Base-by-base conservation (phyloP, 306 rosid genomes). In the Morella rubra region DNA sequence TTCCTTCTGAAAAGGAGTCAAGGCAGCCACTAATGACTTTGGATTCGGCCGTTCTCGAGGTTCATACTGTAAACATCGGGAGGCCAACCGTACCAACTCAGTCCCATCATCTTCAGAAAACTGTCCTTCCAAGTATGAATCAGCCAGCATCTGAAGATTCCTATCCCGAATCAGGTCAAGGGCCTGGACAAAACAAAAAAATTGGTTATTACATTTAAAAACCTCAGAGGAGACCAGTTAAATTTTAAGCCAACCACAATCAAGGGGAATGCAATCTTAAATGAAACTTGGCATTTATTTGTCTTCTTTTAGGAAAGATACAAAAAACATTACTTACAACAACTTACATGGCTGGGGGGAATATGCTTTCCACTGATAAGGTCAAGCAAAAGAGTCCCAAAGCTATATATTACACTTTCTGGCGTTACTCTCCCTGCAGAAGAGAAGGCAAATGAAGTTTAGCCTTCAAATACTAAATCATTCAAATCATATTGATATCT, bases 331-430 rank as follows among this genome's bases (percentile, higher is more conserved):
- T 65, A 42, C 45, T 42, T 41, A 71, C 50, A 83, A 80, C 56
- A 71, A 79, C 97, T 88, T 81, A 91, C 97, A 80, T 90, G 97
- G 73, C 91, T 81, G 27, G 97, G 97, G 12, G 97, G 97, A 24
- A 88, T 90, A 79, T 90, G 97, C 80, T 92, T 92, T 81, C 93
- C 90, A 71, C 97, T 92, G 60, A 92, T 89, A 81, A 92, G 93
- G 80, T 92, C 97, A 51, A 92, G 93, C 85, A 92, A 72, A 81
- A 92, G 96, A 81, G 95, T 92, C 66, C 93, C 96, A 52, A 92
- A 88, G 90, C 97, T 90, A 76, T 90, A 91, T 59, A 92, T 90
- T 41, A 88, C 93, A 75, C 97, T 92, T 76, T 90, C 96, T 8
- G 97, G 85, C 53, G 97, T 92, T 65, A 92, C 96, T 82, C 90